Evolutionary conservation across 768 basidiomycete genomes (phyloP).

Genomic region (Mycena amicta): DNA sequence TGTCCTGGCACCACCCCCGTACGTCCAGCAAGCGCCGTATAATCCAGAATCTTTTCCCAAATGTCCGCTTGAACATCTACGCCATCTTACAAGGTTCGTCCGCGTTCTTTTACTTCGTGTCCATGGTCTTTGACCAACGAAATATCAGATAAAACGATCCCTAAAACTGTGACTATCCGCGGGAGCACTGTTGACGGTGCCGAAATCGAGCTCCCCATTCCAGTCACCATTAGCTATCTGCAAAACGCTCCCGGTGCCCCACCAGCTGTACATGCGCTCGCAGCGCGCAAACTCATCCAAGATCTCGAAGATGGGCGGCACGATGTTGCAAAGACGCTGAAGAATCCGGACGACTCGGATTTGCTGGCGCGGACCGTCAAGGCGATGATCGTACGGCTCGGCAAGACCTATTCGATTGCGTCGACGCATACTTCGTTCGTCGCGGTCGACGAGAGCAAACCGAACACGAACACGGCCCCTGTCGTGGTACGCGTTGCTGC

Average conservation of each 20-base stretch:
- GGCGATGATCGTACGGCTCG: constrained; percentile 5
- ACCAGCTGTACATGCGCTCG: constrained; percentile 16
- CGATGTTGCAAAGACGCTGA: constrained; percentile 1
- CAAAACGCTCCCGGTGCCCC: constrained; percentile 9
- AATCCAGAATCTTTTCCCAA: constrained; percentile 14
- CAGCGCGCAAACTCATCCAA: constrained; percentile 20
- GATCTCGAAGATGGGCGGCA: constrained; percentile 23
- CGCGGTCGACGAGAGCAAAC: constrained; percentile 8
- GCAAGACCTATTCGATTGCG: constrained; percentile 7
- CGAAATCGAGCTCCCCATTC: constrained; percentile 14
- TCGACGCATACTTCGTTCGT: constrained; percentile 5
- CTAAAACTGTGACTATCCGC: constrained; percentile 19
- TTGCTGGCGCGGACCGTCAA: constrained; percentile 12
- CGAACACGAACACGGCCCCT: not conserved
- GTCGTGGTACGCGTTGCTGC: no score
- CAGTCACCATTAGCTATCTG: constrained; percentile 18
- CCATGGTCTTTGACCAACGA: no score
- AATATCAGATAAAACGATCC: constrained; percentile 20
- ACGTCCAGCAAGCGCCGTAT: constrained; percentile 18
- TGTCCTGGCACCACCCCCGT: constrained; percentile 5
- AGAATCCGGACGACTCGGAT: constrained; percentile 13
- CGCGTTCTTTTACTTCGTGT: no score
- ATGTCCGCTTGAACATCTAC: constrained; percentile 13
- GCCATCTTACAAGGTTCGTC: constrained; percentile 20
- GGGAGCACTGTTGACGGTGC: constrained; percentile 15